Evolutionary conservation across 345 rosid species (phyloP).

Genomic region (Eucalyptus leucophloia): DNA sequence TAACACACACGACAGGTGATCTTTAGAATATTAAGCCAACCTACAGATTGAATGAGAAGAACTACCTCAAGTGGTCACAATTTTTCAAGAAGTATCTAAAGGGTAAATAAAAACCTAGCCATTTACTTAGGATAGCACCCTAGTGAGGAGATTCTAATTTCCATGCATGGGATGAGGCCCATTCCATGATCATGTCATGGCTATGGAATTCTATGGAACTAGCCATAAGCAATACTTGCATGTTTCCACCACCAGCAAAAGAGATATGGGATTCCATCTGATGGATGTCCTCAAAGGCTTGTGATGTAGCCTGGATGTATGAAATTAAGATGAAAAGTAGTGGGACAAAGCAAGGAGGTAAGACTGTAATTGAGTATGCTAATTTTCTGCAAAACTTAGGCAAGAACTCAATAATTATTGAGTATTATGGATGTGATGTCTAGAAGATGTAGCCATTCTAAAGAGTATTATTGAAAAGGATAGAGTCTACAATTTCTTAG

Average conservation of each 20-base stretch:
- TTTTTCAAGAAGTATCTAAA: neutral
- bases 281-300: too few species aligned
- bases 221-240: neutral
- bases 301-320: too few species aligned
- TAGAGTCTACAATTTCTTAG: neutral
- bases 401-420: neutral
- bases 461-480: neutral
- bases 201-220: neutral
- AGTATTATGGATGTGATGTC: neutral
- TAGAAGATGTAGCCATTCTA: neutral
- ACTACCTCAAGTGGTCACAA: neutral
- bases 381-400: too few species aligned
- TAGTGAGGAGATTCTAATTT: neutral
- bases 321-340: too few species aligned
- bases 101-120: neutral
- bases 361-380: too few species aligned
- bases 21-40: neutral
- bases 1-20: neutral
- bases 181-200: neutral
- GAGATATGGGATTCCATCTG: neutral
- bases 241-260: neutral
- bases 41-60: too few species aligned
- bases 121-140: fast-evolving
- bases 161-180: neutral
- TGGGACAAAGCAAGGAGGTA: too few species aligned